Evolutionary conservation across 306 rosid species (phyloP).

Genomic region (Pyrus communis): DNA sequence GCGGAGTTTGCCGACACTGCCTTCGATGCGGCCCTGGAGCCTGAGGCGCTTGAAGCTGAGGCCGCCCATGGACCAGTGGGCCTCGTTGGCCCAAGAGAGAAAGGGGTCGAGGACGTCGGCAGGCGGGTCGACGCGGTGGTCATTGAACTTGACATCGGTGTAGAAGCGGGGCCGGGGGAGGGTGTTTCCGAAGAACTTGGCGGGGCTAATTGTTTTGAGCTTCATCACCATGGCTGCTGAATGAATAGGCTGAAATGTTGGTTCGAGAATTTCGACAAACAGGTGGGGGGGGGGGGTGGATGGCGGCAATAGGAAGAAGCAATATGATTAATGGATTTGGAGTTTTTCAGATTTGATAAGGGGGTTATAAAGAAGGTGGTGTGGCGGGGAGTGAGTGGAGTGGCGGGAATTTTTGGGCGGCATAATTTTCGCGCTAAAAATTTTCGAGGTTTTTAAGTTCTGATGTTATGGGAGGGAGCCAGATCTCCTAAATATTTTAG

Average conservation of each 20-base stretch:
- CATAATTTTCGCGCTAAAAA: neutral
- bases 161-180: conserved; percentile 83
- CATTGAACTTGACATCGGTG: conserved; percentile 59
- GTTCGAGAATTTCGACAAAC: neutral
- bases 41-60: conserved; percentile 65
- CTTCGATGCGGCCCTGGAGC: conserved; percentile 77
- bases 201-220: conserved; percentile 47
- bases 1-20: conserved; percentile 57
- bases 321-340: neutral
- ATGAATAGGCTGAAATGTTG: neutral
- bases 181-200: conserved; percentile 75
- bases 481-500: neutral
- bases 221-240: conserved; percentile 39
- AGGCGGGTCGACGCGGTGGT: conserved; percentile 65
- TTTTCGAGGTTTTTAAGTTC: neutral
- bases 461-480: neutral
- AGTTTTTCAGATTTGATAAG: neutral
- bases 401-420: conserved; percentile 6
- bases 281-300: too few relatives aligned
- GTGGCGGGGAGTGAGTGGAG: neutral
- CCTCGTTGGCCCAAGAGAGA: conserved; percentile 70
- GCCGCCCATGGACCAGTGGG: conserved; percentile 99
- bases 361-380: neutral
- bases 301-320: neutral
- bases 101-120: conserved; percentile 46